phyloP scores from a whole-genome alignment of 1,284 basidiomycete genomes.

The Moniliophthora roreri region DNA sequence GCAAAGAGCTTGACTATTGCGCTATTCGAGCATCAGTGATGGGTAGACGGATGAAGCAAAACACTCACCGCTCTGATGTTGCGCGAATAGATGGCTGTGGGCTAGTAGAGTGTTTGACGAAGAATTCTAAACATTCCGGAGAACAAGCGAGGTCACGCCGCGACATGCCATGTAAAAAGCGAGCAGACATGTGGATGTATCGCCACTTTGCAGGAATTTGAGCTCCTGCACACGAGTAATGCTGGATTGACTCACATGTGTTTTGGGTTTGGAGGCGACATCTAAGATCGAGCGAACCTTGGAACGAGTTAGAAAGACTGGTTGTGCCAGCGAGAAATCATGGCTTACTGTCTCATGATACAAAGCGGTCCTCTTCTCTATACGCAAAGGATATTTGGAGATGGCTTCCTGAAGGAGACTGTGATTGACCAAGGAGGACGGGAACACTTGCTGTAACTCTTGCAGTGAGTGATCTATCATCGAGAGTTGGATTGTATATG shows the following conservation, averaged over 20 bases:
- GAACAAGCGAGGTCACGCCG: slow-evolving; percentile 73
- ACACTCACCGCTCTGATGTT: slow-evolving; percentile 66
- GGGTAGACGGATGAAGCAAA: slow-evolving; percentile 6
- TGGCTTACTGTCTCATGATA: slow-evolving; percentile 50
- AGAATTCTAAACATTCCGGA: slow-evolving; percentile 67
- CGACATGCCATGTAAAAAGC: slow-evolving; percentile 72
- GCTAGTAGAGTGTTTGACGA: slow-evolving; percentile 69
- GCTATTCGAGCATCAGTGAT: slow-evolving; percentile 35
- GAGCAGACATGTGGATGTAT: slow-evolving; percentile 79
- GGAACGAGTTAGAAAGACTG: slow-evolving; percentile 15
- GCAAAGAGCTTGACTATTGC: slow-evolving; percentile 76
- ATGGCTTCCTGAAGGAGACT: slow-evolving; percentile 43
- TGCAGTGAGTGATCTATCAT: slow-evolving; percentile 45
- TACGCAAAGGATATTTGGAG: slow-evolving; percentile 39
- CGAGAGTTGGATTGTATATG: slow-evolving; percentile 48
- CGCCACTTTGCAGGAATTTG: slow-evolving; percentile 66
- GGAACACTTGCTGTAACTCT: slow-evolving; percentile 51
- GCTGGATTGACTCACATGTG: slow-evolving; percentile 71
- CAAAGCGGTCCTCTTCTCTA: slow-evolving; percentile 40
- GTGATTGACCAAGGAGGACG: slow-evolving; percentile 39
- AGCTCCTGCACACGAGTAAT: too few species aligned
- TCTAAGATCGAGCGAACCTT: slow-evolving; percentile 69
- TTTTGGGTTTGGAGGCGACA: slow-evolving; percentile 64
- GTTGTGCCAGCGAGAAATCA: neutral
- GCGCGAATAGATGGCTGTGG: slow-evolving; percentile 82